Base-by-base conservation (phyloP, 495 filamentous ascomycete genomes). In the Penicillium macrosclerotiorum region DNA sequence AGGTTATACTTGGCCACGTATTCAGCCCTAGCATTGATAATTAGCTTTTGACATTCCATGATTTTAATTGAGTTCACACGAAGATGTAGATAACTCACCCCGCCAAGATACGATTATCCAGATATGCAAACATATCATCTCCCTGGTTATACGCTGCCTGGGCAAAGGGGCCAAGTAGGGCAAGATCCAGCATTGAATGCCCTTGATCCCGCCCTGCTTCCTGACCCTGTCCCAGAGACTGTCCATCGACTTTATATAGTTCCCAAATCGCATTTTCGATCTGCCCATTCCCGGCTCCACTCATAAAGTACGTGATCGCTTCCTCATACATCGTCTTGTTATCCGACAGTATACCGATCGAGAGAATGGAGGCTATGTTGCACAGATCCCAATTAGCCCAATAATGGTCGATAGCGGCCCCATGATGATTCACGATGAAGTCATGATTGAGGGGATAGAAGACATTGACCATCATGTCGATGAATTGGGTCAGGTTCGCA, bases 371-470 rank as follows among this genome's bases (percentile, higher is more conserved):
- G 13, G 67, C 67, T 7, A 73, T 57, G 32, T 76, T 74, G 45
- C 65, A 71, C 17, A 69, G 52, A 34, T 76, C 72, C 69, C 72
- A 76, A 37, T 75, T 75, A 8, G 69, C 69, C 46, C 57, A 75
- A 51, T 68, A 73, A 32, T 72, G 68, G 34, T 67, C 52, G 18
- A 62, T 54, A 5, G 27, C 39, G 8, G 44, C 38, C 6, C 46
- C 57, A 34, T 67, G 65, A 33, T 75, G 66, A 13, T 59, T 45
- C 7, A 52, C 35, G 3, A 68, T 33, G 37, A 67, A 73, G 16
- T 57, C 32, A 9, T 49, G 53, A 34, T 68, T 73, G 53, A 69
- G 55, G 1, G 64, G 50, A 30, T 56, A 59, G 42, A 74, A 74
- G 3, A 71, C 52, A 16, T 56, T 49, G 1, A 37, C 38, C 39